phyloP scores from a whole-genome alignment of 108 stramenopile genomes.

The Stephanodiscus triporus region DNA sequence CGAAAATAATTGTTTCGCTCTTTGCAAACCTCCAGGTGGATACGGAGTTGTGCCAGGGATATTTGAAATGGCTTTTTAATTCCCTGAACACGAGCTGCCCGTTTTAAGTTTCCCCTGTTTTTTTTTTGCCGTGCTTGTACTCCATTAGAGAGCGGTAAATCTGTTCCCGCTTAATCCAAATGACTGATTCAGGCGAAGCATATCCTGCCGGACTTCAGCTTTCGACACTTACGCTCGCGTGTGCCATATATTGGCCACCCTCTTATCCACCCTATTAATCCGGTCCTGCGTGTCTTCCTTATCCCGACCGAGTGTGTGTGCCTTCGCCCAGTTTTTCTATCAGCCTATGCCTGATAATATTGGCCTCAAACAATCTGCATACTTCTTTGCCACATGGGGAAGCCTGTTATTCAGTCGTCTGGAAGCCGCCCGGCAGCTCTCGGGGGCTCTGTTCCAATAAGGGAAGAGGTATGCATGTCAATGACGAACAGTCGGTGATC shows the following conservation, averaged over 20 bases:
- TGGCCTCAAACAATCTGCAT: neutral
- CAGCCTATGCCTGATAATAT: neutral
- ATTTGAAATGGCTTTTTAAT: constrained; percentile 13
- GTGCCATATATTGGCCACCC: constrained; percentile 11
- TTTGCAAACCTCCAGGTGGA: constrained; percentile 2
- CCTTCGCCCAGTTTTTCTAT: neutral
- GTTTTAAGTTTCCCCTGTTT: constrained; percentile 21
- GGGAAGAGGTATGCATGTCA: neutral
- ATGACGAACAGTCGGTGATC: neutral
- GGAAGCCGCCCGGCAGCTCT: neutral
- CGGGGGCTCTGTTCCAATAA: neutral
- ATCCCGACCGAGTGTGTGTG: neutral
- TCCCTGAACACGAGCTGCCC: neutral
- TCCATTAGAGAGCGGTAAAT: constrained; percentile 13
- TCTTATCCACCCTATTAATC: constrained; percentile 16
- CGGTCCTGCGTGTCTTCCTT: neutral
- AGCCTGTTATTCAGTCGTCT: constrained; percentile 10
- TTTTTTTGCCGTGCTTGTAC: neutral
- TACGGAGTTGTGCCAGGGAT: neutral
- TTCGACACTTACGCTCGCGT: constrained; percentile 31
- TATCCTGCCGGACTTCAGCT: constrained; percentile 21
- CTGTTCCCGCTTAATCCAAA: constrained; percentile 22
- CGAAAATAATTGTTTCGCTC: constrained; percentile 17
- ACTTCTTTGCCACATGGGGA: neutral
- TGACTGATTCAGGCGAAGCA: constrained; percentile 15